Percentiles rank a stretch among this genome's conserved stretches.
Conservation (phyloP, 2,329 filamentous ascomycete genomes). For the Talaromyces albobiverticillius region DNA sequence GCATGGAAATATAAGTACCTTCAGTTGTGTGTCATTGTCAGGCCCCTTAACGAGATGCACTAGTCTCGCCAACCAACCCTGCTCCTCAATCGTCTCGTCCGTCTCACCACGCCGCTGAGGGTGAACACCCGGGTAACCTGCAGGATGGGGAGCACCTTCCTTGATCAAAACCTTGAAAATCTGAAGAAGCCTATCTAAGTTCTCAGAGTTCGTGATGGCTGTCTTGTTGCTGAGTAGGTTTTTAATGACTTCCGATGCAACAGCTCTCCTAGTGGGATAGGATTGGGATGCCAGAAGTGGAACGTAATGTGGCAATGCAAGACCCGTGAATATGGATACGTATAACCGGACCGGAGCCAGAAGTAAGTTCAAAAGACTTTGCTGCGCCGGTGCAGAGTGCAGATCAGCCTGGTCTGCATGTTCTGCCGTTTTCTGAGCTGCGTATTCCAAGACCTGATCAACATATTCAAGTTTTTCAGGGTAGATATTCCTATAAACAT, state of each 20-base stretch:
- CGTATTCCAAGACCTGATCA: slow-evolving; percentile 88
- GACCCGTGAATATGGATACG: slow-evolving; percentile 89
- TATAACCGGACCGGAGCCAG: slow-evolving; percentile 88
- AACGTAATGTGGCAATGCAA: slow-evolving; percentile 88
- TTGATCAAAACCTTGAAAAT: slow-evolving; percentile 89
- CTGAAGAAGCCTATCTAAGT: slow-evolving; percentile 85
- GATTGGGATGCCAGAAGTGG: slow-evolving; percentile 87
- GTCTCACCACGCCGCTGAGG: slow-evolving; percentile 79
- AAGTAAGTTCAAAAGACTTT: slow-evolving; percentile 84
- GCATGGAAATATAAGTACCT: slow-evolving; percentile 41
- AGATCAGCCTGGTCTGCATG: slow-evolving; percentile 94
- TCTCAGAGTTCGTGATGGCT: slow-evolving; percentile 69
- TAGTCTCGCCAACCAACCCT: slow-evolving; percentile 92
- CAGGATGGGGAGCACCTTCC: slow-evolving; percentile 80
- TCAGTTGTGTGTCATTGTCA: slow-evolving; percentile 91
- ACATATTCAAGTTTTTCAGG: slow-evolving; percentile 90
- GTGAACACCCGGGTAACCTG: slow-evolving; percentile 76
- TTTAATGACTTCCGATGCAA: slow-evolving; percentile 83
- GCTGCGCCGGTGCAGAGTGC: slow-evolving; percentile 81
- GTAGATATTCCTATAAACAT: slow-evolving; percentile 69
- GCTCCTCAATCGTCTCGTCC: slow-evolving; percentile 96
- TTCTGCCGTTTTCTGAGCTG: slow-evolving; percentile 79
- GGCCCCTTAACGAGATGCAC: slow-evolving; percentile 80
- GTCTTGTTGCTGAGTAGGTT: slow-evolving; percentile 81
- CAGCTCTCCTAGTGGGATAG: slow-evolving; percentile 84